Evolutionary conservation across 768 basidiomycete genomes (phyloP).

Genomic region (Zangia roseola): DNA sequence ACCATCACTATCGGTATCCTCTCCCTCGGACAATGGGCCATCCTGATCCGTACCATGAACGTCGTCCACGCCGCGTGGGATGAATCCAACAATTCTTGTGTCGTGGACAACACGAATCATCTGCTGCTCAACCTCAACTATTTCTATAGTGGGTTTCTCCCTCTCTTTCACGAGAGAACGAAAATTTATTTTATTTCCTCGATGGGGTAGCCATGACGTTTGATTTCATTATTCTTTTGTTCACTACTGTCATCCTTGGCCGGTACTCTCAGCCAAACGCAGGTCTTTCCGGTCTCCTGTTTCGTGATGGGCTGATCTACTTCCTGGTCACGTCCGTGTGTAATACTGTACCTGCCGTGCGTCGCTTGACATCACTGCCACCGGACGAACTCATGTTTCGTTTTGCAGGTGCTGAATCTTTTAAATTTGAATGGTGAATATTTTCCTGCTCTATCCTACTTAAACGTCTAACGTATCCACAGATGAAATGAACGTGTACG

Average conservation of each 20-base stretch:
- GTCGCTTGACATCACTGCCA: slow-evolving; percentile 17
- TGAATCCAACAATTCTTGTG: slow-evolving; percentile 38
- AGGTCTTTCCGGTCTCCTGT: slow-evolving; percentile 63
- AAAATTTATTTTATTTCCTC: background rate
- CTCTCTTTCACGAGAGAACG: background rate
- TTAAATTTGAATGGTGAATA: slow-evolving; percentile 25
- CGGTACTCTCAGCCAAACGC: slow-evolving; percentile 47
- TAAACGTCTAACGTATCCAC: background rate
- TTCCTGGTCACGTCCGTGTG: slow-evolving; percentile 64
- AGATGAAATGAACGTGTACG: slow-evolving; percentile 30
- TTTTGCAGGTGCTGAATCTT: slow-evolving; percentile 23
- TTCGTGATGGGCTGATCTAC: slow-evolving; percentile 71
- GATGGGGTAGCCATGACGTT: slow-evolving; percentile 59
- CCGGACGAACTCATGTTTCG: background rate
- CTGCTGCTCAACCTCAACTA: slow-evolving; percentile 61
- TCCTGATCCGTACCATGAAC: slow-evolving; percentile 68
- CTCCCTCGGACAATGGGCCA: slow-evolving; percentile 61
- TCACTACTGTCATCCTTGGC: slow-evolving; percentile 54
- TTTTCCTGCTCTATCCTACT: background rate
- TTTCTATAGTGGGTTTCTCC: slow-evolving; percentile 59
- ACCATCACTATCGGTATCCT: slow-evolving; percentile 50
- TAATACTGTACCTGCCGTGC: slow-evolving; percentile 66
- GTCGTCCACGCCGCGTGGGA: slow-evolving; percentile 60
- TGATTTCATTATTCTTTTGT: slow-evolving; percentile 57
- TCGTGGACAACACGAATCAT: slow-evolving; percentile 53